Base-by-base conservation (phyloP, 2,329 filamentous ascomycete species). In the Gaeumannomyces tritici region DNA sequence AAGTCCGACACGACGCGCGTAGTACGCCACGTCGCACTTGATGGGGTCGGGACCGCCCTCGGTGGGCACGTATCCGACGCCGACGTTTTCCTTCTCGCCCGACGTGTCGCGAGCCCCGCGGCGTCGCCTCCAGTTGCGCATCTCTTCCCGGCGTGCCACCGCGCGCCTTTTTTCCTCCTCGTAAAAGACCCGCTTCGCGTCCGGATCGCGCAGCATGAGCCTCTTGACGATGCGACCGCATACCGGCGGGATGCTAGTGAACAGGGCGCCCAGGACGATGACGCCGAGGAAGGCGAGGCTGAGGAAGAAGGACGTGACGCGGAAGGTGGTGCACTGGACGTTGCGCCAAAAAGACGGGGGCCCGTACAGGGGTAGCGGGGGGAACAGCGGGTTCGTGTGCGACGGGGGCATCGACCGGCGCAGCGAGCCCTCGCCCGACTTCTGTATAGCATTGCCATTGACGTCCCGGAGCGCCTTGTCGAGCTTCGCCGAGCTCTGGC, bases 1-100 rank as follows among this genome's bases (percentile, higher is more conserved):
- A 1, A 98, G 81, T 0, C 93, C 93, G 18, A 96, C 91, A 15
- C 93, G 82, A 26, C 90, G 83, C 1, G 93, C 93, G 71, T 98
- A 97, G 71, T 97, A 95, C 3, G 83, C 82, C 26, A 93, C 84
- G 68, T 97, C 89, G 69, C 89, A 91, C 9, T 90, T 75, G 9
- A 97, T 77, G 3, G 84, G 87, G 72, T 97, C 93, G 8, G 82
- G 84, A 0, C 92, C 92, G 21, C 91, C 91, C 74, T 95, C 91
- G 2, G 88, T 85, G 0, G 91, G 90, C 1, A 85, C 74, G 67
- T 84, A 96, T n/a, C 85, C 83, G 11, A 84, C 80, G 13, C 75
- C 71, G 26, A 74, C 67, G 28, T 63, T 63, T 9, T 35, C 57
- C 31, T n/a, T 31, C 21, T 42, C 51, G n/a, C 59, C 64, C 11